These are phyloP conservation scores for Fraxinus americana DNA, from an alignment of 257 asterid species.

Conservation along the genomic window DNA sequence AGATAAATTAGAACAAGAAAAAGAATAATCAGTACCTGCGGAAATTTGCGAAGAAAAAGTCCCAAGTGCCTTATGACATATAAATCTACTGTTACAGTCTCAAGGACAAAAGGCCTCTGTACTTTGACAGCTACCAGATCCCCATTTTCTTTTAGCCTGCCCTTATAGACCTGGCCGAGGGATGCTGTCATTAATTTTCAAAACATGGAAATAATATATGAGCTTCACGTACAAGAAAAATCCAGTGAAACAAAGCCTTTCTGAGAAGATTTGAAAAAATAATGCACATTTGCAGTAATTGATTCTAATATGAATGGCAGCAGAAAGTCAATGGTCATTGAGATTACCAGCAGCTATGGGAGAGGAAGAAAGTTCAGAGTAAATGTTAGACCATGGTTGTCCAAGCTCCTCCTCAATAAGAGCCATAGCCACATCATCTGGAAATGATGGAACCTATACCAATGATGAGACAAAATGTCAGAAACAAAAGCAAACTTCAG, in stretches of 20 bases:
- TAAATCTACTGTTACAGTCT: constrained; percentile 94
- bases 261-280: constrained; percentile 8
- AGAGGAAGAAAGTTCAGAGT: constrained; percentile 93
- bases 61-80: constrained; percentile 87
- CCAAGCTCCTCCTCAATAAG: constrained; percentile 97
- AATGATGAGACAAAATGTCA: constrained; percentile 18
- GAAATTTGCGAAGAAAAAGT: constrained; percentile 86
- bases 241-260: not conserved
- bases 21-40: constrained; percentile 59
- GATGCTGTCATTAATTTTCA: constrained; percentile 73
- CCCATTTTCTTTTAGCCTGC: constrained; percentile 91
- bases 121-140: constrained; percentile 98
- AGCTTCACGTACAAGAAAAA: constrained; percentile 26
- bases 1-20: constrained; percentile 24
- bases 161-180: constrained; percentile 98
- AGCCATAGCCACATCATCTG: constrained; percentile 99
- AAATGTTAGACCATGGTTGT: constrained; percentile 80
- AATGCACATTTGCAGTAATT: constrained; percentile 2
- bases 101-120: constrained; percentile 98
- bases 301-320: constrained; percentile 2
- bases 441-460: constrained; percentile 94
- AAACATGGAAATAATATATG: constrained; percentile 18
- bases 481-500: constrained; percentile 4
- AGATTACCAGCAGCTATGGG: constrained; percentile 98
- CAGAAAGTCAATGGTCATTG: constrained; percentile 23